phyloP scores from a whole-genome alignment of 495 filamentous ascomycete species.

The Penicillium goetzii region DNA sequence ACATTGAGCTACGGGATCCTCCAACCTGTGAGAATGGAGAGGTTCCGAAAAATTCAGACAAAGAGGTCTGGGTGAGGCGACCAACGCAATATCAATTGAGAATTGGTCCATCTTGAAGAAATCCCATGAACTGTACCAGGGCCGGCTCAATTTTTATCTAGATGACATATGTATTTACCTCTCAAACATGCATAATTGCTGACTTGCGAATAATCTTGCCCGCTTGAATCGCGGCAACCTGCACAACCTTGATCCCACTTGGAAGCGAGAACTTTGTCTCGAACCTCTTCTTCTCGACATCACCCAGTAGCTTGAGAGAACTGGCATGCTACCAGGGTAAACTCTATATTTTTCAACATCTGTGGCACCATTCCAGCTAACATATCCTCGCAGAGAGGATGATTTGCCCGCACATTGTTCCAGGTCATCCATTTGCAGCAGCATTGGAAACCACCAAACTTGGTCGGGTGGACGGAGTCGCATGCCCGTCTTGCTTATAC shows the following conservation, averaged over 20 bases:
- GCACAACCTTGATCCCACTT: not conserved
- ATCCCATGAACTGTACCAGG: not conserved
- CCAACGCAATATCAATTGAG: not conserved
- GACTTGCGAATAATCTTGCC: no score
- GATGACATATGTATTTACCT: no score
- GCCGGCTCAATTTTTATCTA: no score
- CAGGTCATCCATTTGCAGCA: not conserved
- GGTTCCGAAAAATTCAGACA: not conserved
- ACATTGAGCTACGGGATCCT: not conserved
- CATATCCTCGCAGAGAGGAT: constrained; percentile 14
- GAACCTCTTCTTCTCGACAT: constrained; percentile 10
- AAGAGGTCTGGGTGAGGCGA: not conserved
- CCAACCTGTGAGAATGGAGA: not conserved
- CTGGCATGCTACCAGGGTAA: constrained; percentile 13
- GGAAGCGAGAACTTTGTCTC: constrained; percentile 8
- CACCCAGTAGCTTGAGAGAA: constrained; percentile 12
- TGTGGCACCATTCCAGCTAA: constrained; percentile 33
- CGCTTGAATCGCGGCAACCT: constrained; percentile 5
- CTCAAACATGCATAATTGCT: no score
- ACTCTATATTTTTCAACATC: constrained; percentile 22
- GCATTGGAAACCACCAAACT: constrained; percentile 5
- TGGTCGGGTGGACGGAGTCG: constrained; percentile 16
- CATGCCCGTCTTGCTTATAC: constrained; percentile 28
- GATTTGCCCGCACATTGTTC: constrained; percentile 9
- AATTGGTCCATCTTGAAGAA: not conserved